Percentiles rank a stretch among this genome's conserved stretches.
Conservation (phyloP, 257 asterid genomes). For the Nicotiana tabacum region DNA sequence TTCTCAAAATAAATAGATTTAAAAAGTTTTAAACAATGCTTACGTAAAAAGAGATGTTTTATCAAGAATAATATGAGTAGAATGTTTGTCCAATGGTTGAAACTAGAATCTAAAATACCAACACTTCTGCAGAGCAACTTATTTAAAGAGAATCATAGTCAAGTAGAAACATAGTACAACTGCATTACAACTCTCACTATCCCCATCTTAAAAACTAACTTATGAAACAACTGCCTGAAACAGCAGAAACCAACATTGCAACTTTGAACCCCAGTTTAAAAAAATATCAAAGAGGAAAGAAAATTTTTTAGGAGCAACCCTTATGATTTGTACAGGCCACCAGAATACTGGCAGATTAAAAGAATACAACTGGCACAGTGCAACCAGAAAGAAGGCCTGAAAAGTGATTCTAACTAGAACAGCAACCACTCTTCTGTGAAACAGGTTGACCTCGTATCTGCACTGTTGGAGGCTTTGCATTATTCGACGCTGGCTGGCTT, state of each 20-base stretch:
- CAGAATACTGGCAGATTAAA: constrained; percentile 22
- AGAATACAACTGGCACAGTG: constrained; percentile 25
- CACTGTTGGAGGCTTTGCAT: constrained; percentile 53
- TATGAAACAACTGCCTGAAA: neutral
- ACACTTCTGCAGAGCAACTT: neutral
- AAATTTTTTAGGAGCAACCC: constrained; percentile 15
- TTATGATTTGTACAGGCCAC: constrained; percentile 32
- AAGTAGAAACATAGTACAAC: neutral
- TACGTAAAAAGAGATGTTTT: too few species aligned
- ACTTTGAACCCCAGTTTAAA: neutral
- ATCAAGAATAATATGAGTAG: too few species aligned
- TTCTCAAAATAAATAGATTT: too few species aligned
- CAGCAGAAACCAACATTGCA: neutral
- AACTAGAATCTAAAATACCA: too few species aligned
- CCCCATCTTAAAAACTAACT: neutral
- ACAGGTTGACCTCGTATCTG: constrained; percentile 75
- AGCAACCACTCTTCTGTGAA: constrained; percentile 63
- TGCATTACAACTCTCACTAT: neutral
- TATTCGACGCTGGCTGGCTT: constrained; percentile 49
- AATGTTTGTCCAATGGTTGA: too few species aligned
- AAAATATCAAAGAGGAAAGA: constrained; percentile 11
- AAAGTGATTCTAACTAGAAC: constrained; percentile 30
- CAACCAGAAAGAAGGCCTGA: neutral
- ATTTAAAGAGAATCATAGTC: neutral
- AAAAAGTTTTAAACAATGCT: too few species aligned